Conservation (phyloP, 2,329 filamentous ascomycete genomes). For the Aspergillus pseudoglaucus region DNA sequence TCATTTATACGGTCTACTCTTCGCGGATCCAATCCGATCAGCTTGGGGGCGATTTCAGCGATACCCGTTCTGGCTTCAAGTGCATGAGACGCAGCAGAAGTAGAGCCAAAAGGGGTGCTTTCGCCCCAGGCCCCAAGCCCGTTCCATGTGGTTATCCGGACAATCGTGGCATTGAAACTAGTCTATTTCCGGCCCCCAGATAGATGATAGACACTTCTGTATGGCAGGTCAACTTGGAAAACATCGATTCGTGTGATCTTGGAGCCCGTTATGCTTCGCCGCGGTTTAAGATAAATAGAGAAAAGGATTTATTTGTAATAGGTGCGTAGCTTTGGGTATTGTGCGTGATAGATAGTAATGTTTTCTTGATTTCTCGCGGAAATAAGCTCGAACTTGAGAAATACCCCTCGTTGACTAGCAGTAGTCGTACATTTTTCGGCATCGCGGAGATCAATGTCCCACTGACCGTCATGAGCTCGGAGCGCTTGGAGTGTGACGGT, state of each 20-base stretch:
- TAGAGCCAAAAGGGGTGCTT: slow-evolving; percentile 18
- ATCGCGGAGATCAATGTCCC: no score
- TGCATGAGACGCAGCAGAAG: slow-evolving; percentile 17
- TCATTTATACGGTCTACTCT: slow-evolving; percentile 23
- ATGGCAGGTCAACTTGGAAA: slow-evolving; percentile 17
- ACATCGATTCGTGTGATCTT: slow-evolving; percentile 14
- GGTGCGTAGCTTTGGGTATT: background rate
- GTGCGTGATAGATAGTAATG: background rate
- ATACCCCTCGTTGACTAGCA: no score
- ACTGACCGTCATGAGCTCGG: no score
- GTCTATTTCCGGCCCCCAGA: slow-evolving; percentile 14
- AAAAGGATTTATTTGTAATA: background rate
- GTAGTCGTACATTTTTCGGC: no score
- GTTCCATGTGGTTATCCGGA: slow-evolving; percentile 17
- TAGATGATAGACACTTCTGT: slow-evolving; percentile 13
- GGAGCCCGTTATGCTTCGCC: slow-evolving; percentile 1
- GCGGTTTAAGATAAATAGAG: background rate
- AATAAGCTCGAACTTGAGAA: no score
- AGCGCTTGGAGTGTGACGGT: no score
- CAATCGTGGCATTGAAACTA: slow-evolving; percentile 19
- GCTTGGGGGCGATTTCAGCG: slow-evolving; percentile 17
- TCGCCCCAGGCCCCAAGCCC: slow-evolving; percentile 22
- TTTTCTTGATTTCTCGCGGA: background rate
- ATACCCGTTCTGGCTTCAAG: slow-evolving; percentile 19
- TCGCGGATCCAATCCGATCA: slow-evolving; percentile 20